Conservation (phyloP, 805 yeast genomes). For the Sugiyamaella chiloensis region DNA sequence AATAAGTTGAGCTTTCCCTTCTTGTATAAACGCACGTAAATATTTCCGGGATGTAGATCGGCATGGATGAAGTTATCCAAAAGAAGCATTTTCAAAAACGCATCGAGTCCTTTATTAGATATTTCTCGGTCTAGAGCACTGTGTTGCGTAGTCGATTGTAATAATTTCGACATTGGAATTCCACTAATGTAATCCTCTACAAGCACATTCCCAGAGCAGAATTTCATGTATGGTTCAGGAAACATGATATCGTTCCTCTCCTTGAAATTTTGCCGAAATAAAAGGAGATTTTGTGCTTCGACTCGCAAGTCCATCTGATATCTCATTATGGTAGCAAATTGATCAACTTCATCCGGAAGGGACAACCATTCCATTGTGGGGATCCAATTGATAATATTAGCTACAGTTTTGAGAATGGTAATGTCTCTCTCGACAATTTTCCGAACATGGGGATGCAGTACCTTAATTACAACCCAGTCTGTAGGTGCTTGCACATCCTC, state of each 20-base stretch:
- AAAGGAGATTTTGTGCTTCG: slow-evolving; percentile 76
- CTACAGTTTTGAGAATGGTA: slow-evolving; percentile 78
- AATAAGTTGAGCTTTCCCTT: slow-evolving; percentile 24
- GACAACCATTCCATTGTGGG: slow-evolving; percentile 99
- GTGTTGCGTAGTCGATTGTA: slow-evolving; percentile 37
- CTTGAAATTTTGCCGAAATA: slow-evolving; percentile 67
- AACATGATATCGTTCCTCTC: slow-evolving; percentile 61
- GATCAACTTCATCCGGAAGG: slow-evolving; percentile 88
- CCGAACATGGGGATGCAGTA: slow-evolving; percentile 84
- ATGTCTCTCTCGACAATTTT: slow-evolving; percentile 73
- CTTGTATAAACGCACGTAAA: slow-evolving; percentile 68
- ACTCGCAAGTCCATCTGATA: slow-evolving; percentile 85
- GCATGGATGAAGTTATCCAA: slow-evolving; percentile 94
- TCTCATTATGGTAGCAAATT: slow-evolving; percentile 81
- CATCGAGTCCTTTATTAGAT: slow-evolving; percentile 81
- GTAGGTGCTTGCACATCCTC: slow-evolving; percentile 13
- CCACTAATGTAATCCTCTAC: slow-evolving; percentile 87
- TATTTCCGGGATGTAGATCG: slow-evolving; percentile 95
- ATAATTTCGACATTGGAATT: slow-evolving; percentile 69
- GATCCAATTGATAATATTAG: slow-evolving; percentile 59
- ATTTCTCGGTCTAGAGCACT: slow-evolving; percentile 45
- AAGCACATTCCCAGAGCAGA: slow-evolving; percentile 66
- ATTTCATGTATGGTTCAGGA: slow-evolving; percentile 68
- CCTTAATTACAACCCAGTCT: slow-evolving; percentile 75
- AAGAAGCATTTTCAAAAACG: slow-evolving; percentile 89